Evolutionary conservation across 2,329 filamentous ascomycete genomes (phyloP).

Genomic region (Penicillium corylophilum): DNA sequence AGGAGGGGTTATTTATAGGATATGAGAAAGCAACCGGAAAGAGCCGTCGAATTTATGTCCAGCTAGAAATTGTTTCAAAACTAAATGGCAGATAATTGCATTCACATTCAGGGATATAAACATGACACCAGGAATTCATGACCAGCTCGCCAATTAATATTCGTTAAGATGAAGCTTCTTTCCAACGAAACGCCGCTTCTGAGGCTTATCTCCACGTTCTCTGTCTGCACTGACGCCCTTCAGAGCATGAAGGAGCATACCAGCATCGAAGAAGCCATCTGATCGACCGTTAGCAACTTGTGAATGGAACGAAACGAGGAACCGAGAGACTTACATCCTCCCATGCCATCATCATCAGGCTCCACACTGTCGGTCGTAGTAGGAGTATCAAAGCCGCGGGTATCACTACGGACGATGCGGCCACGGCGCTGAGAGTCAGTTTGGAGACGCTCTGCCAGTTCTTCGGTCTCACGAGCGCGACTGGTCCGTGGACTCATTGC

Average conservation of each 20-base stretch:
- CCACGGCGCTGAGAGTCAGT: constrained; percentile 62
- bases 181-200: constrained; percentile 43
- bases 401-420: constrained; percentile 63
- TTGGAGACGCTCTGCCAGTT: constrained; percentile 40
- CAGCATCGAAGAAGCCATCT: constrained; percentile 98
- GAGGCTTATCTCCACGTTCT: constrained; percentile 37
- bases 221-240: constrained; percentile 55
- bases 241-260: constrained; percentile 86
- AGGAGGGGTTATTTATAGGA: no score
- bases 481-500: constrained; percentile 54
- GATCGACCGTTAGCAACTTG: constrained; percentile 6
- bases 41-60: no score
- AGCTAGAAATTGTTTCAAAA: background rate
- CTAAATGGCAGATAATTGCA: background rate
- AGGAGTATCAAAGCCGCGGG: constrained; percentile 55
- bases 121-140: background rate
- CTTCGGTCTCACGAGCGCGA: constrained; percentile 62
- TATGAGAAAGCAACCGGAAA: no score
- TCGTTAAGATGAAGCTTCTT: constrained; percentile 51
- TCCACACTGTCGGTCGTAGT: constrained; percentile 67
- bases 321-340: constrained; percentile 72
- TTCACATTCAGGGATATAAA: background rate
- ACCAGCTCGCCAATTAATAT: constrained; percentile 31
- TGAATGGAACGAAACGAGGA: background rate
- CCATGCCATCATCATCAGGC: constrained; percentile 81